A percentile compares a stretch with the other conserved stretches of the same genome.
Evolutionary conservation across 805 yeast genomes (phyloP).

Genomic region (Clavispora santaluciae): DNA sequence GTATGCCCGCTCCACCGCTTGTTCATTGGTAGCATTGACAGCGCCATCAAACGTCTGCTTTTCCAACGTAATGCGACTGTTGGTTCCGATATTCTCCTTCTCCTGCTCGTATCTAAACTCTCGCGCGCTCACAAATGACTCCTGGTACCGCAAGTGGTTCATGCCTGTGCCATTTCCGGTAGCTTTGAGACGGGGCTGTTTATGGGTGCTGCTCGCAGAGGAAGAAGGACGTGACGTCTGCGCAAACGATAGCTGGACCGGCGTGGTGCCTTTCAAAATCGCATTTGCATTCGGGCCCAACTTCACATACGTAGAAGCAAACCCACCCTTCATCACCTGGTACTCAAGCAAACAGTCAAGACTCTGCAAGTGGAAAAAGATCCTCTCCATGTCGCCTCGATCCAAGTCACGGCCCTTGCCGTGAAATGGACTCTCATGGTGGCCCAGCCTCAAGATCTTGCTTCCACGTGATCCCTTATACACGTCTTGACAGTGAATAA

Average conservation of each 20-base stretch:
- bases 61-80: slow-evolving; percentile 19
- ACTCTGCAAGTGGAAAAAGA: slow-evolving; percentile 72
- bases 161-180: slow-evolving; percentile 12
- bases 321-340: slow-evolving; percentile 69
- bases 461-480: slow-evolving; percentile 65
- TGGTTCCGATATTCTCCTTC: slow-evolving; percentile 6
- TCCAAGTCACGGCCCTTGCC: slow-evolving; percentile 65
- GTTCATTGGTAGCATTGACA: slow-evolving; percentile 15
- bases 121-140: slow-evolving; percentile 24
- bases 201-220: background rate
- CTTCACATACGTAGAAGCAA: slow-evolving; percentile 70
- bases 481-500: slow-evolving; percentile 76
- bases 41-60: slow-evolving; percentile 14
- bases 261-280: slow-evolving; percentile 41
- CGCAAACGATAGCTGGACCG: slow-evolving; percentile 51
- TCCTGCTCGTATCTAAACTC: slow-evolving; percentile 10
- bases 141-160: slow-evolving; percentile 17
- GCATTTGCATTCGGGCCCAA: slow-evolving; percentile 52
- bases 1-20: slow-evolving; percentile 25
- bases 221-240: slow-evolving; percentile 9
- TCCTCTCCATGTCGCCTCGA: slow-evolving; percentile 72
- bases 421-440: slow-evolving; percentile 54
- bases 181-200: slow-evolving; percentile 6
- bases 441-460: slow-evolving; percentile 61
- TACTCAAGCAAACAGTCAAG: slow-evolving; percentile 66